Evolutionary conservation across 768 basidiomycete species (phyloP).

Genomic region (Lactarius sanguifluus): DNA sequence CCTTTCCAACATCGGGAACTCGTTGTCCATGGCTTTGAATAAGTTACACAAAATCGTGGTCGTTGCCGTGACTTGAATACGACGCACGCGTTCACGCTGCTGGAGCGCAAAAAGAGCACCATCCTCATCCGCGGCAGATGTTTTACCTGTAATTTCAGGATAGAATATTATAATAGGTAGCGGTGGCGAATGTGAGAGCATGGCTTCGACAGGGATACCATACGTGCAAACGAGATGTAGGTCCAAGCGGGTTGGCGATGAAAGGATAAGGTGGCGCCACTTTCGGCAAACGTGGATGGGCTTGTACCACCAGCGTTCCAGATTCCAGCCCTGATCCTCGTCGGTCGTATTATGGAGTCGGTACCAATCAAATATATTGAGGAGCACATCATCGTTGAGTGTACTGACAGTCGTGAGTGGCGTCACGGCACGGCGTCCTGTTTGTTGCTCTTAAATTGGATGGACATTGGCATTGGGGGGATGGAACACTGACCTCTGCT

Average conservation of each 20-base stretch:
- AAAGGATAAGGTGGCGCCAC: slow-evolving; percentile 13
- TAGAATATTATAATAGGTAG: slow-evolving; percentile 19
- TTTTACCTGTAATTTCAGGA: background rate
- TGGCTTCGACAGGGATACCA: slow-evolving; percentile 7
- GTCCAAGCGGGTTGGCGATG: slow-evolving; percentile 3
- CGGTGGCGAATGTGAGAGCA: slow-evolving; percentile 10
- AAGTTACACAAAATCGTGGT: slow-evolving; percentile 7
- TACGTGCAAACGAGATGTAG: slow-evolving; percentile 14
- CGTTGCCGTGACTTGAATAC: background rate
- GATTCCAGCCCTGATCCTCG: background rate
- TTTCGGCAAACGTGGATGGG: slow-evolving; percentile 2
- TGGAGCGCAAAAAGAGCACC: background rate
- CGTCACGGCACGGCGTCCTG: background rate
- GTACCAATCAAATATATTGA: slow-evolving; percentile 10
- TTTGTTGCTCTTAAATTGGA: background rate
- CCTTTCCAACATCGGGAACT: slow-evolving; percentile 1
- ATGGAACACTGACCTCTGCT: background rate
- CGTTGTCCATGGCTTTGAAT: slow-evolving; percentile 9
- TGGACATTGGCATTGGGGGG: background rate
- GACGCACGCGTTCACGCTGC: slow-evolving; percentile 13
- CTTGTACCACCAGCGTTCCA: slow-evolving; percentile 22
- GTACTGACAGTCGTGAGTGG: background rate
- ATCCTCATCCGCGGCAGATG: background rate
- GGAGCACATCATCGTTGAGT: slow-evolving; percentile 13
- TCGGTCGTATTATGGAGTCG: background rate